Percentiles rank a stretch among this genome's conserved stretches.
Conservation (phyloP, 345 rosid species). For the Rubroshorea leprosula region DNA sequence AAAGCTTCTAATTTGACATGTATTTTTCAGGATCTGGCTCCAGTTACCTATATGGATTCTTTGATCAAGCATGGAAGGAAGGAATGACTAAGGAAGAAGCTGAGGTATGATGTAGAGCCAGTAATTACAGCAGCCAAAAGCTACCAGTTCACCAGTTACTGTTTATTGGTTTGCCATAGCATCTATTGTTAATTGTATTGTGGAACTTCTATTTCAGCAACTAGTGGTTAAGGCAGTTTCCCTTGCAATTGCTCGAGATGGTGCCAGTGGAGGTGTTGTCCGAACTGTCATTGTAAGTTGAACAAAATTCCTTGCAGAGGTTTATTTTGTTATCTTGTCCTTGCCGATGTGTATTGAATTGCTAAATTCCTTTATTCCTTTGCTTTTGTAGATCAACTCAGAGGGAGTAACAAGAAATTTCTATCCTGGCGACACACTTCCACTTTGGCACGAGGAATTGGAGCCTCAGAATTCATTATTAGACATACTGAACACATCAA, state of each 20-base stretch:
- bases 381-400: constrained; percentile 56
- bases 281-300: constrained; percentile 93
- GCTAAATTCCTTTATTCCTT: neutral
- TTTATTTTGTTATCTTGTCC: neutral
- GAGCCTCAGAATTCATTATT: constrained; percentile 70
- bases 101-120: constrained; percentile 46
- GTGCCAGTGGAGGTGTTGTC: constrained; percentile 98
- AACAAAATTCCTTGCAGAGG: neutral
- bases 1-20: constrained; percentile 2
- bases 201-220: constrained; percentile 43
- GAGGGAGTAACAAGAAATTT: constrained; percentile 86
- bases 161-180: neutral
- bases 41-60: constrained; percentile 87
- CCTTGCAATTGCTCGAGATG: constrained; percentile 93
- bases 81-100: constrained; percentile 97
- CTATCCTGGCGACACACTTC: constrained; percentile 85
- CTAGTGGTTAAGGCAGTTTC: constrained; percentile 93
- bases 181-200: constrained; percentile 1
- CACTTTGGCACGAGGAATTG: constrained; percentile 86
- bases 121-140: neutral
- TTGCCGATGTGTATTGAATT: no score
- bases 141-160: neutral
- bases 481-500: constrained; percentile 50
- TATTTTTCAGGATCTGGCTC: constrained; percentile 80
- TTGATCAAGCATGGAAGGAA: constrained; percentile 96